Percentiles rank a stretch among this genome's conserved stretches.
phyloP scores from a whole-genome alignment of 352 stramenopile species.

The Globisporangium takayamanum region DNA sequence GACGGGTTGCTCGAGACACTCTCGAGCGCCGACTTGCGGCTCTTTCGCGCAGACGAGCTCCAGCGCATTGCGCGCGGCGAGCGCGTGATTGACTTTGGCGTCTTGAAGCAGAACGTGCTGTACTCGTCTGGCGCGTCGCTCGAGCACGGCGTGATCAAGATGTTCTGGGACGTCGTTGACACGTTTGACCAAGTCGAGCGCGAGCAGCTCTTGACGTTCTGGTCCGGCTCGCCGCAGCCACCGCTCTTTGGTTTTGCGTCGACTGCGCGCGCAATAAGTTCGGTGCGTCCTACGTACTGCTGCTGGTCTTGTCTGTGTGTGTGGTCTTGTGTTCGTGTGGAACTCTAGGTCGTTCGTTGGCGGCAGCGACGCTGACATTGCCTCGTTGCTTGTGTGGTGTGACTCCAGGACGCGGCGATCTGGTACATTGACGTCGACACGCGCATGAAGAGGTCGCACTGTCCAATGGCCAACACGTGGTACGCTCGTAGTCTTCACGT shows the following conservation, averaged over 20 bases:
- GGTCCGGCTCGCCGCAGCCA: conserved; percentile 58
- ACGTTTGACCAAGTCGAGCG: conserved; percentile 44
- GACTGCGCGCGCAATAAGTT: conserved; percentile 40
- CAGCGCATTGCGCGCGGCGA: conserved; percentile 41
- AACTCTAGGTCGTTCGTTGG: too few relatives aligned
- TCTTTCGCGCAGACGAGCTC: conserved; percentile 56
- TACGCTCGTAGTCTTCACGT: conserved; percentile 17
- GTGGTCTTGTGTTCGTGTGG: not conserved
- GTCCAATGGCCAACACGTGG: conserved; percentile 73
- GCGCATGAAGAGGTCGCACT: conserved; percentile 34
- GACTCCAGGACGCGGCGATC: conserved; percentile 38
- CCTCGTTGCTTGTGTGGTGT: not conserved
- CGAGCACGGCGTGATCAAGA: conserved; percentile 31
- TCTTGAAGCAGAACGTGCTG: conserved; percentile 45
- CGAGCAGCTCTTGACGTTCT: conserved; percentile 68
- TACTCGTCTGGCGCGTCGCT: conserved; percentile 47
- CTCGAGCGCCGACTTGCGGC: conserved; percentile 34
- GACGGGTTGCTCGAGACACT: conserved; percentile 62
- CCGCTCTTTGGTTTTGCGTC: conserved; percentile 72
- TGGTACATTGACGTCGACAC: conserved; percentile 73
- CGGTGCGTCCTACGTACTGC: conserved; percentile 24
- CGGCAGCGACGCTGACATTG: not conserved
- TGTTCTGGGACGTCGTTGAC: conserved; percentile 65
- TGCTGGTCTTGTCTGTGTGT: not conserved
- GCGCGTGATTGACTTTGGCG: conserved; percentile 41